phyloP scores from a whole-genome alignment of 2,329 filamentous ascomycete species.

The Diaporthe helianthi region DNA sequence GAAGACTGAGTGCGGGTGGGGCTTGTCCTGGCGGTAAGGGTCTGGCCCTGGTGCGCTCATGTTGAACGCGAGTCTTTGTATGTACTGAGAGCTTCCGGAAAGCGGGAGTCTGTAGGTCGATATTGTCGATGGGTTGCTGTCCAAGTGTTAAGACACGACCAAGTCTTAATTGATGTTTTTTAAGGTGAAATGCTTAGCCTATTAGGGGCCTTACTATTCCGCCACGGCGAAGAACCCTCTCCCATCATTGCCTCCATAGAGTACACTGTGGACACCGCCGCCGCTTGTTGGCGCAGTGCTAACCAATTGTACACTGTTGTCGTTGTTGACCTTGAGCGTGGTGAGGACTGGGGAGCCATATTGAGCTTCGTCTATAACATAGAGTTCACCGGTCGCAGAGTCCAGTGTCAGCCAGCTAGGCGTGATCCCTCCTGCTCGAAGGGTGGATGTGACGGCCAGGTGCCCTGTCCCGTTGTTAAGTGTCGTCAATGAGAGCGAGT shows the following conservation, averaged over 20 bases:
- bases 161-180: background rate
- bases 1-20: constrained; percentile 62
- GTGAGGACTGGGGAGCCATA: constrained; percentile 40
- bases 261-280: constrained; percentile 49
- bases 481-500: constrained; percentile 43
- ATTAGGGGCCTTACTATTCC: constrained; percentile 55
- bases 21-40: constrained; percentile 57
- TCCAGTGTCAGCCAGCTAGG: constrained; percentile 50
- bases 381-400: constrained; percentile 42
- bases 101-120: constrained; percentile 53
- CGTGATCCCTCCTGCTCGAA: constrained; percentile 44
- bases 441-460: constrained; percentile 39
- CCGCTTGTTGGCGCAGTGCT: constrained; percentile 44
- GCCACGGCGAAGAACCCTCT: constrained; percentile 51
- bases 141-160: constrained; percentile 13
- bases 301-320: constrained; percentile 43
- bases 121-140: constrained; percentile 51
- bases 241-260: constrained; percentile 49
- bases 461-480: constrained; percentile 37
- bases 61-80: constrained; percentile 50
- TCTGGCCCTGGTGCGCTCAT: constrained; percentile 51
- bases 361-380: constrained; percentile 46
- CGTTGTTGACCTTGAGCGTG: constrained; percentile 43
- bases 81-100: constrained; percentile 38
- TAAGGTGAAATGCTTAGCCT: background rate